These are phyloP conservation scores for Vanderwaltozyma polyspora DNA, from an alignment of 805 yeast species.

Conservation along the genomic window DNA sequence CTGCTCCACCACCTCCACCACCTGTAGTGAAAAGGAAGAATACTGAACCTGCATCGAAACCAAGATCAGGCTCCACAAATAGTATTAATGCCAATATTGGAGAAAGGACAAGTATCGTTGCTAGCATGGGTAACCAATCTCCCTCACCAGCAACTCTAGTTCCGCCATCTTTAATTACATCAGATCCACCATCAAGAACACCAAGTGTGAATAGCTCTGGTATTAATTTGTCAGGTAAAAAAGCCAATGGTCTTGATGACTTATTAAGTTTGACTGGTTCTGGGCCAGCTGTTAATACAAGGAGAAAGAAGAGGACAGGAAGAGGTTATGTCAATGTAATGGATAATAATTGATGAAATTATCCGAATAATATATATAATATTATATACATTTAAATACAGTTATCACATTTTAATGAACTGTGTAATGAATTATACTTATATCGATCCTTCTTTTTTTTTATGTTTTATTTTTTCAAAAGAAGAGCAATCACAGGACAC, in stretches of 20 bases:
- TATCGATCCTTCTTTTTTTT: background rate
- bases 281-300: conserved; percentile 22
- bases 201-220: too few relatives aligned
- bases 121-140: background rate
- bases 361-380: background rate
- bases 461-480: too few relatives aligned
- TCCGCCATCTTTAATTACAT: background rate
- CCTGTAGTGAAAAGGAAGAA: conserved; percentile 31
- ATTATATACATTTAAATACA: too few relatives aligned
- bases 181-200: too few relatives aligned
- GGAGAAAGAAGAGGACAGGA: conserved; percentile 35
- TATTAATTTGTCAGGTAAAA: conserved; percentile 8
- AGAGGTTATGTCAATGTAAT: conserved; percentile 63
- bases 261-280: conserved; percentile 26
- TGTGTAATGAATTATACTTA: too few relatives aligned
- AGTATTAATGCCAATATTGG: background rate
- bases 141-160: background rate
- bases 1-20: conserved; percentile 67
- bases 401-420: too few relatives aligned
- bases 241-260: conserved; percentile 37
- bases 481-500: too few relatives aligned
- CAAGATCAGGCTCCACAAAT: background rate
- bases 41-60: background rate
- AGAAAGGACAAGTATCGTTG: background rate
- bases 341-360: conserved; percentile 21